Evolutionary conservation across 257 asterid genomes (phyloP).

Genomic region (Asclepias syriaca): DNA sequence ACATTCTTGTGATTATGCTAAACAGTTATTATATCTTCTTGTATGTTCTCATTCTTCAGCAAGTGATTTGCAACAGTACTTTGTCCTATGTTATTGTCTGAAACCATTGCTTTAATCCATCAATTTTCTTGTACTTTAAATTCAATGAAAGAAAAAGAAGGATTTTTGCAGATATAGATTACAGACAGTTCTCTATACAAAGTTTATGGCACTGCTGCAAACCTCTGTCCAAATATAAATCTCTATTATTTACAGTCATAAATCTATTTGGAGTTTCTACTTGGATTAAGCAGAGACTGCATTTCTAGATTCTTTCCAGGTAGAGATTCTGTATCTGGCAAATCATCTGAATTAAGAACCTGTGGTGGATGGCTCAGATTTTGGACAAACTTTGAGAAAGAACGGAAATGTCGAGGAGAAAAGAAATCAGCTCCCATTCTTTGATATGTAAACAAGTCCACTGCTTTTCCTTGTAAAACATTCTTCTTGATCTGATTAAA

Average conservation of each 20-base stretch:
- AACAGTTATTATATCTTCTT: background rate
- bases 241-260: slow-evolving; percentile 19
- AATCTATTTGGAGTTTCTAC: background rate
- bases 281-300: slow-evolving; percentile 10
- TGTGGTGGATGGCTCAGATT: slow-evolving; percentile 34
- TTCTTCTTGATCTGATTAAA: slow-evolving; percentile 51
- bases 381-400: slow-evolving; percentile 48
- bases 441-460: slow-evolving; percentile 55
- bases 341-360: slow-evolving; percentile 35
- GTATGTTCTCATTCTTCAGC: no score
- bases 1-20: background rate
- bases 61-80: background rate
- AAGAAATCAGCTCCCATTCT: slow-evolving; percentile 94
- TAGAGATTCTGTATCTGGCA: slow-evolving; percentile 15
- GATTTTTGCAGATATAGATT: background rate
- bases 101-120: no score
- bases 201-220: background rate
- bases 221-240: background rate
- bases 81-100: no score
- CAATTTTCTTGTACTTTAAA: background rate
- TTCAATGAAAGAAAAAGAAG: background rate
- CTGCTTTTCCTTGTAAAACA: slow-evolving; percentile 37
- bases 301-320: no score
- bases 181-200: background rate
- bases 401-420: slow-evolving; percentile 68